These are phyloP conservation scores for Lactifluus piperatus DNA, from an alignment of 768 basidiomycete genomes.

Conservation along the genomic window DNA sequence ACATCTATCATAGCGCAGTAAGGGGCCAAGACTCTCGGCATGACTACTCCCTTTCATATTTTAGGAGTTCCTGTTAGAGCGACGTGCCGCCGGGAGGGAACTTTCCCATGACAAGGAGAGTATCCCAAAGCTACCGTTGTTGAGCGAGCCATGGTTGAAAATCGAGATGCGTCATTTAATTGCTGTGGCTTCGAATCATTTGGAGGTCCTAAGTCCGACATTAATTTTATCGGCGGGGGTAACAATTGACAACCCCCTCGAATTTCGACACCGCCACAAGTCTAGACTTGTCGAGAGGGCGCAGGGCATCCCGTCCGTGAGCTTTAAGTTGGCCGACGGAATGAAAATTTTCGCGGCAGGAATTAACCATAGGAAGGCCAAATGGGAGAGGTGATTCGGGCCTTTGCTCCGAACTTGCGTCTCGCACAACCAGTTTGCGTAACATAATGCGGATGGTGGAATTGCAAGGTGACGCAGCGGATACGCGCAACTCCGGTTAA, in stretches of 20 bases:
- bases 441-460: neutral
- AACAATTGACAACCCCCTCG: neutral
- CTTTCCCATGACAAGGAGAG: neutral
- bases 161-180: neutral
- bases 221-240: neutral
- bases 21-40: neutral
- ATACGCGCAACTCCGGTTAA: neutral
- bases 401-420: too few species aligned
- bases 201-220: slow-evolving; percentile 2
- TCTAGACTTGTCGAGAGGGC: neutral
- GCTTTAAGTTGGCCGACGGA: neutral
- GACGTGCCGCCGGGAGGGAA: neutral
- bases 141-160: neutral
- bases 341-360: neutral
- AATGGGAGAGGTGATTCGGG: neutral
- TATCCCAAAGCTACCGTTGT: neutral
- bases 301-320: neutral
- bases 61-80: neutral
- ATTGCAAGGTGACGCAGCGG: neutral
- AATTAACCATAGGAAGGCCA: neutral
- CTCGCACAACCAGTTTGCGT: neutral
- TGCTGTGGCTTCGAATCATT: neutral
- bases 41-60: neutral
- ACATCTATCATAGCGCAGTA: neutral
- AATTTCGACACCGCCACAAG: neutral